phyloP scores from a whole-genome alignment of 2,329 filamentous ascomycete genomes.

The Knoxdaviesia capensis region DNA sequence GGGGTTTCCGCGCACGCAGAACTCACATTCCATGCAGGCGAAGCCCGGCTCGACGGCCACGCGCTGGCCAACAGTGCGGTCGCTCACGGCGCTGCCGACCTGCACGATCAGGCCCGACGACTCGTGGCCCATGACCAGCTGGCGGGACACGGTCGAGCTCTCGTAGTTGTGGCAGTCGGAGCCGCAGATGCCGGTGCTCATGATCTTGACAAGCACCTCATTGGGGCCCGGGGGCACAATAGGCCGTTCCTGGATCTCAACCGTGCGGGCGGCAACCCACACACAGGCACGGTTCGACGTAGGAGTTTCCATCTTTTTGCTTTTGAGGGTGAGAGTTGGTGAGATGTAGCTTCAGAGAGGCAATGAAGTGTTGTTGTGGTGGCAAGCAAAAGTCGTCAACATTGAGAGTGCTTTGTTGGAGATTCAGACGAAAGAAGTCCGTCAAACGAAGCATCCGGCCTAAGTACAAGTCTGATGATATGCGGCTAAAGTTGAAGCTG shows the following conservation, averaged over 20 bases:
- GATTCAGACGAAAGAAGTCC: too few species aligned
- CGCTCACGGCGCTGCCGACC: constrained; percentile 26
- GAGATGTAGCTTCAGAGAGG: too few species aligned
- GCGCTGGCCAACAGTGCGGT: constrained; percentile 28
- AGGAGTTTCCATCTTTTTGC: not conserved
- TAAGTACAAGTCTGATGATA: too few species aligned
- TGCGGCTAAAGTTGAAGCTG: too few species aligned
- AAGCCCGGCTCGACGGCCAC: constrained; percentile 47
- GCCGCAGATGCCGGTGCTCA: constrained; percentile 7
- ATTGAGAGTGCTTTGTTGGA: too few species aligned
- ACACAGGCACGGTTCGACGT: constrained; percentile 8
- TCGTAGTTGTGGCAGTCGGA: constrained; percentile 10
- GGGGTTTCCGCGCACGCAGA: constrained; percentile 29
- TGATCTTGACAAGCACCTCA: constrained; percentile 7
- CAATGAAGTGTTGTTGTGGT: too few species aligned
- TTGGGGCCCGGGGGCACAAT: constrained; percentile 14
- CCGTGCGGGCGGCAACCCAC: constrained; percentile 6
- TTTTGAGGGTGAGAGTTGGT: too few species aligned
- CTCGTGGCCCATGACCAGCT: constrained; percentile 32
- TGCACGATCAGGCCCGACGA: constrained; percentile 38
- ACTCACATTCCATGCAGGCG: constrained; percentile 23
- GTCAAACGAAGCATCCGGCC: too few species aligned
- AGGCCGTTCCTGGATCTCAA: constrained; percentile 28
- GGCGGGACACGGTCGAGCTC: constrained; percentile 6
- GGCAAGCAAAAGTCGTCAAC: too few species aligned